Base-by-base conservation (phyloP, 768 basidiomycete genomes). In the Gyrodon lividus region DNA sequence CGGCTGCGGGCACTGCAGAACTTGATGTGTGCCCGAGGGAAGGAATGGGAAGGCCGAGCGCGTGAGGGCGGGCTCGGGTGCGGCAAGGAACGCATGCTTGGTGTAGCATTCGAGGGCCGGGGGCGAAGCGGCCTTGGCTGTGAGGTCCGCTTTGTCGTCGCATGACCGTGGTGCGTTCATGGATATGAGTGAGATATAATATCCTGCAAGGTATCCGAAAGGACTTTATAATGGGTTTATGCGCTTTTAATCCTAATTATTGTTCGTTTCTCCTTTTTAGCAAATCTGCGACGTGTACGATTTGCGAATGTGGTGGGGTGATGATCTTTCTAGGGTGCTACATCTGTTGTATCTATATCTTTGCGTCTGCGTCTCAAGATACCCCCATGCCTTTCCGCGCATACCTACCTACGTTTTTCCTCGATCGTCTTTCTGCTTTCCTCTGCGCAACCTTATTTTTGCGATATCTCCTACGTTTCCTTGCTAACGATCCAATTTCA, bases 1-100 rank as follows among this genome's bases (percentile, higher is more conserved):
- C 72, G 84, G 4, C 61, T 87, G 37, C 75, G 74, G 62, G 86
- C 86, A n/a, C 66, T 84, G 60, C 77, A 81, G 59, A 85, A 84
- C 58, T 64, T 78, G 8, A 72, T 79, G 62, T 72, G 60, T 58
- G 69, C 69, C 54, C 68, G 70, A 4, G 77, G 71, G n/a, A 63
- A 71, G 56, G 59, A 65, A 52, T 79, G 77, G 76, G 78, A 78
- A 56, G 78, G 77, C 3, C 69, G 72, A 12, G 75, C 70, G 37
- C 67, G 73, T 22, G 80, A 81, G 42, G 78, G 78, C 34, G 70
- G 70, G 17, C 65, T 83, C 43, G 78, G 77, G 2, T 78, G 77
- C 43, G 83, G 83, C 40, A 71, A 75, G 63, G 84, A 86, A 66
- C 74, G 79, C 50, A 65, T 86, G 48, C 63, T 78, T n/a, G 76